phyloP scores from a whole-genome alignment of 305 asterid genomes.

The Fraxinus paxiana region DNA sequence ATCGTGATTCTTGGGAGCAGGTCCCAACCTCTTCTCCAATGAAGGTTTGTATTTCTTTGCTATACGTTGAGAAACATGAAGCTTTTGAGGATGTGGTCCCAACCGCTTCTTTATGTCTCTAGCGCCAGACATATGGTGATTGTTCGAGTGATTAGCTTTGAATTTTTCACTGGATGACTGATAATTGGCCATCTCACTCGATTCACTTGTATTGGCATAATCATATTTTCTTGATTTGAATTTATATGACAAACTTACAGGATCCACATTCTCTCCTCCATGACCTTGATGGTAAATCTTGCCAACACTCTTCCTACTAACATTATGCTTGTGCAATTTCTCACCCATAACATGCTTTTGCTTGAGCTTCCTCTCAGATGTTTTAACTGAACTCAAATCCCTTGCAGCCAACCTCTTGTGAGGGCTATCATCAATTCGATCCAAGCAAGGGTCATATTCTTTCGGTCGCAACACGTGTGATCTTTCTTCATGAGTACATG shows the following conservation, averaged over 20 bases:
- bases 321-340: constrained; percentile 22
- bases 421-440: constrained; percentile 25
- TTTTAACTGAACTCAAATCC: constrained; percentile 24
- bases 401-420: constrained; percentile 27
- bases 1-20: constrained; percentile 37
- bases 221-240: constrained; percentile 23
- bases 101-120: constrained; percentile 55
- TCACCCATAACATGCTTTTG: constrained; percentile 27
- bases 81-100: constrained; percentile 41
- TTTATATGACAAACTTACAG: constrained; percentile 22
- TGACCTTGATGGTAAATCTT: constrained; percentile 30
- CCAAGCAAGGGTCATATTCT: constrained; percentile 27
- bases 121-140: constrained; percentile 27
- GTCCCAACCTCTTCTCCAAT: constrained; percentile 46
- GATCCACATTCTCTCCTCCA: constrained; percentile 28
- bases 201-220: constrained; percentile 26
- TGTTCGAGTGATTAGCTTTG: constrained; percentile 19
- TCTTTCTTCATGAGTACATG: constrained; percentile 29
- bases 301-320: constrained; percentile 36
- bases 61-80: constrained; percentile 43
- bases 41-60: constrained; percentile 39
- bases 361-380: constrained; percentile 24
- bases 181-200: constrained; percentile 19
- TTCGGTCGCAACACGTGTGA: constrained; percentile 30
- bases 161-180: constrained; percentile 33